Conservation (phyloP, 2,329 filamentous ascomycete species). For the Didymella sp. region DNA sequence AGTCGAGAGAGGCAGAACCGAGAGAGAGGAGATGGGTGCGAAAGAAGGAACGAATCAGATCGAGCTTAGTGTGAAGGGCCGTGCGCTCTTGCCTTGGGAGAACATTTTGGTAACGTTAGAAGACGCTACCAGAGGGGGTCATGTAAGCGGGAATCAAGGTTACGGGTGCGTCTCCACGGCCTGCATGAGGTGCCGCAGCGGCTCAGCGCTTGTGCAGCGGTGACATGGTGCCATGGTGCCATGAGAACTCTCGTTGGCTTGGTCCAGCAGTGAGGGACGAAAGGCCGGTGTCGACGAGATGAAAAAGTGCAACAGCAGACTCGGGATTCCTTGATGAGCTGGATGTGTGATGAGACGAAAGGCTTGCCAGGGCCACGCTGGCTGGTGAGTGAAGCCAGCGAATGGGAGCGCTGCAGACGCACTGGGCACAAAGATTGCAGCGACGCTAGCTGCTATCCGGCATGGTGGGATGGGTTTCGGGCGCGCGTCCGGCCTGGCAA, state of each 20-base stretch:
- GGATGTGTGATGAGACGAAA: conserved; percentile 32
- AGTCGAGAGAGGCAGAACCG: conserved; percentile 24
- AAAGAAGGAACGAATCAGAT: conserved; percentile 22
- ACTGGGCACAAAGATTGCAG: conserved; percentile 17
- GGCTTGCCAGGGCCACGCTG: conserved; percentile 20
- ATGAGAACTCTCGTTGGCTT: conserved; percentile 1
- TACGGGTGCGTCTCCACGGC: conserved; percentile 12
- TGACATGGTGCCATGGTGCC: conserved; percentile 1
- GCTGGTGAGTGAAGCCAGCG: conserved; percentile 8
- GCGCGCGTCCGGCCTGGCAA: conserved; percentile 8
- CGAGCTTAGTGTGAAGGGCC: conserved; percentile 17
- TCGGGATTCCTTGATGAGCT: conserved; percentile 22
- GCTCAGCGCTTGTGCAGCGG: conserved; percentile 12
- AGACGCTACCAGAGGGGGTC: conserved; percentile 26
- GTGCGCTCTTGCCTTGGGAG: conserved; percentile 20
- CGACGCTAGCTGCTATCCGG: conserved; percentile 2
- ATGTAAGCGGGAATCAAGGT: conserved; percentile 15
- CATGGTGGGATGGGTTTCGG: conserved; percentile 1
- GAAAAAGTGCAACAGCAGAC: conserved; percentile 25
- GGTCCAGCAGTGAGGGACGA: conserved; percentile 20
- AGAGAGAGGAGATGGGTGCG: conserved; percentile 21
- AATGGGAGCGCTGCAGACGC: conserved; percentile 17
- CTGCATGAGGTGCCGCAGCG: conserved; percentile 10
- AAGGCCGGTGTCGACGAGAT: conserved; percentile 27
- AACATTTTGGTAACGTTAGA: conserved; percentile 22